These are phyloP conservation scores for Russula brevipes DNA, from an alignment of 768 basidiomycete genomes.

Conservation along the genomic window DNA sequence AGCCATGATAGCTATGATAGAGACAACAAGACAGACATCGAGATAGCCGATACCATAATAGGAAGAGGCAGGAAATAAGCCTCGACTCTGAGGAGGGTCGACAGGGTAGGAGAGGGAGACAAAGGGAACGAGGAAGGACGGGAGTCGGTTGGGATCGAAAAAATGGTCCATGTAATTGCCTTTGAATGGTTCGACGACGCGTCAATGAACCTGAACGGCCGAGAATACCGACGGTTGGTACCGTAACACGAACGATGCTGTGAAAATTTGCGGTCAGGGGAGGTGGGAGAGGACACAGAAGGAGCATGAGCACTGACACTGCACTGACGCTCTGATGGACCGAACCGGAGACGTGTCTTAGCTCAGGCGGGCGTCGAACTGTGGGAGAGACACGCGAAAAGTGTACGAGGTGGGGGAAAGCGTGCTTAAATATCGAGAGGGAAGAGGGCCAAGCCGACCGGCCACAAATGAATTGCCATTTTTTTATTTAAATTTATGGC, in stretches of 20 bases:
- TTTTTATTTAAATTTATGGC: not conserved
- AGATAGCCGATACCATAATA: constrained; percentile 71
- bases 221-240: not conserved
- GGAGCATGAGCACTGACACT: not conserved
- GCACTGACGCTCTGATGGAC: not conserved
- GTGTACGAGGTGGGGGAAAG: not conserved
- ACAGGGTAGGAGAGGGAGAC: constrained; percentile 69
- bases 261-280: not conserved
- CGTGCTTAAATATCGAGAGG: not conserved
- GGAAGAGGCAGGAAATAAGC: constrained; percentile 64
- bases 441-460: not conserved
- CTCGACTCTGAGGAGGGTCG: constrained; percentile 48
- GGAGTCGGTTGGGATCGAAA: constrained; percentile 32
- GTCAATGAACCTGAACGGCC: constrained; percentile 21
- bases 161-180: constrained; percentile 23
- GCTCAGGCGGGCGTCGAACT: not conserved
- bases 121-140: constrained; percentile 58
- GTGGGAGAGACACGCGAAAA: too few relatives aligned
- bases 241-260: not conserved
- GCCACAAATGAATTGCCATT: not conserved
- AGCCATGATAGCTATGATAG: constrained; percentile 86
- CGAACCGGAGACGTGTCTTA: not conserved
- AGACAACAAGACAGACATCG: constrained; percentile 75
- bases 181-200: constrained; percentile 13
- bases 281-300: not conserved